Base-by-base conservation (phyloP, 1,139 yeast genomes). In the Kodamaea anthophila region DNA sequence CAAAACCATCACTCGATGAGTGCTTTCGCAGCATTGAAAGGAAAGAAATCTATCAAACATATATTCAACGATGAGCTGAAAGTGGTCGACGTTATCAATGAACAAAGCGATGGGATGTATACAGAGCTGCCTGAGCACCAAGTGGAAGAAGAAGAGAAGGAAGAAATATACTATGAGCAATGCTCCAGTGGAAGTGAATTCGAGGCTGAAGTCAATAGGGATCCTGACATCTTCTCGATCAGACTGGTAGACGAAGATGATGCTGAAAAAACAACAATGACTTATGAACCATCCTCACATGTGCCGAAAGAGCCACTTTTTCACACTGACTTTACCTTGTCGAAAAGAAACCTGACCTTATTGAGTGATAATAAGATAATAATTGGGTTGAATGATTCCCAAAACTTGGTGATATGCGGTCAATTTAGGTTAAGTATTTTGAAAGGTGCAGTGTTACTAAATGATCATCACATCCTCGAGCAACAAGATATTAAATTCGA, bases 371-470 rank as follows among this genome's bases (percentile, higher is more conserved):
- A 53, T 5, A 45, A 54, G 24, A 53, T 66, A 1, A 39, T 55
- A 4, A 32, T 75, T 14, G 79, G 74, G 0, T 51, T 78, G 13
- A 57, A 56, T 28, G 45, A 47, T 3, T 55, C 58, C 24, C 82
- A 83, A 42, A 58, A 55, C 21, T 40, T 84, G 3, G 53, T 75
- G 18, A 36, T 83, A 2, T 63, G 67, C 25, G 95, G 95, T 0
- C 77, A 73, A 39, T 79, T 69, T 42, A 46, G 41, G 5, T 30
- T 84, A 14, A 55, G 58, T 5, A 60, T 84, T 1, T 62, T 71
- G 30, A 59, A 74, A 43, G 95, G 95, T 10, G 74, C 78, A 1
- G 47, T 63, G 0, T 47, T 77, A 8, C 60, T 81, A 28, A 81
- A 82, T 20, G 66, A 72, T 3, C 57, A 62, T 9, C 73, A 69